phyloP scores from a whole-genome alignment of 2,329 filamentous ascomycete genomes.

The Alternaria dauci region DNA sequence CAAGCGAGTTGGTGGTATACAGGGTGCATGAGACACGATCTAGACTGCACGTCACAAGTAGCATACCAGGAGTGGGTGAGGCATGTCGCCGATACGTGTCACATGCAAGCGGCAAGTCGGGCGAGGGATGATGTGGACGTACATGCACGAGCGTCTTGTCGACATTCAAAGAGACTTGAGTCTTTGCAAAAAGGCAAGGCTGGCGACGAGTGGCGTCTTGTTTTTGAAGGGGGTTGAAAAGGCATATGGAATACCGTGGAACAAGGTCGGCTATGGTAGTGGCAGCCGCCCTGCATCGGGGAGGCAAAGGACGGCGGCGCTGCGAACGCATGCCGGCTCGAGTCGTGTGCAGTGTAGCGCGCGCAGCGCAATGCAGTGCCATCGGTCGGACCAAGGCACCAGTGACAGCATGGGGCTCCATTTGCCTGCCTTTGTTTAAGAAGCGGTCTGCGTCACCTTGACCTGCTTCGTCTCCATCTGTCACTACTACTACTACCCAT shows the following conservation, averaged over 20 bases:
- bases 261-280: slow-evolving; percentile 16
- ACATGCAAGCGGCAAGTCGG: slow-evolving; percentile 32
- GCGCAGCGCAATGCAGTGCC: slow-evolving; percentile 6
- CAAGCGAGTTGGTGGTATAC: slow-evolving; percentile 16
- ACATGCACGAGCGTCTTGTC: not conserved
- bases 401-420: slow-evolving; percentile 14
- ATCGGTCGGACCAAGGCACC: slow-evolving; percentile 12
- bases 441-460: slow-evolving; percentile 28
- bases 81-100: slow-evolving; percentile 32
- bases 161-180: not conserved
- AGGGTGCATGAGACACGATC: slow-evolving; percentile 22
- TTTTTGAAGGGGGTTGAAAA: not conserved
- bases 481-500: not conserved
- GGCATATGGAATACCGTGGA: slow-evolving; percentile 20
- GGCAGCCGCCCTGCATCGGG: slow-evolving; percentile 17
- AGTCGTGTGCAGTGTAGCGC: slow-evolving; percentile 23
- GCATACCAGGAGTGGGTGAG: slow-evolving; percentile 10
- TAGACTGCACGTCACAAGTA: slow-evolving; percentile 26
- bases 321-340: slow-evolving; percentile 30
- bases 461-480: slow-evolving; percentile 1
- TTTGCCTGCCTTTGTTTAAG: slow-evolving; percentile 22
- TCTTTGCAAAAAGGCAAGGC: not conserved
- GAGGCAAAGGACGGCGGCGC: slow-evolving; percentile 18
- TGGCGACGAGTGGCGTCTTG: not conserved
- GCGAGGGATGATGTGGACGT: slow-evolving; percentile 22